Base-by-base conservation (phyloP, 805 yeast species). In the Candida parachauliodes region DNA sequence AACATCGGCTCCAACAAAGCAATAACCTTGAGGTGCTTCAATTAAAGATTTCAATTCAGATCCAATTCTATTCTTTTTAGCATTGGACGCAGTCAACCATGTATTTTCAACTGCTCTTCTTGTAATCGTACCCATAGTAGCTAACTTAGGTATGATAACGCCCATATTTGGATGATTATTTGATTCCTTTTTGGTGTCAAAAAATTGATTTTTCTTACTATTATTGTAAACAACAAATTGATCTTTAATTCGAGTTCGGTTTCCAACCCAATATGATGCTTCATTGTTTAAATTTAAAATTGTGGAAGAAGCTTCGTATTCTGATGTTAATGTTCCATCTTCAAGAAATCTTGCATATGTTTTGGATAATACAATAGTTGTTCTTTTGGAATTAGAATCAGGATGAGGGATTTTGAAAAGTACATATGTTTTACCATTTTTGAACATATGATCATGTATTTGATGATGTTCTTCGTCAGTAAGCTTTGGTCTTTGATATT, bases 11-110 rank as follows among this genome's bases (percentile, higher is more conserved):
- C 99, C 99, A 7, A 93, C 95, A 63, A 93, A 85, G 25, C 77
- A 76, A 55, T 89, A 93, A 0, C 97, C 97, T 2, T 72, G 61
- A 0, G 99, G 99, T 0, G 97, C 96, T 40, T 72, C 65, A 4
- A 93, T 70, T 68, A 87, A 77, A 0, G 96, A 79, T 58, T 94
- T 93, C 43, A 94, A 67, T 55, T 93, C 99, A 1, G 97, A 88
- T 0, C 99, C 99, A 31, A 94, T 77, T 43, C 97, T 68, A 32
- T 77, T 76, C 45, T 68, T 67, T 52, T 94, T 93, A 1, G 96
- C 95, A 61, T 94, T 94, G 1, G 96, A 85, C 0, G 98, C 98
- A 0, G 99, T 93, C 24, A 93, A 65, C 99, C 99, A 93, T 0
- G 97, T 88, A 44, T 87, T 88, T 55, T 93, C 99, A 2, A 93